Conservation (phyloP, 1,284 basidiomycete genomes). For the Ceratobasidium theobromae region DNA sequence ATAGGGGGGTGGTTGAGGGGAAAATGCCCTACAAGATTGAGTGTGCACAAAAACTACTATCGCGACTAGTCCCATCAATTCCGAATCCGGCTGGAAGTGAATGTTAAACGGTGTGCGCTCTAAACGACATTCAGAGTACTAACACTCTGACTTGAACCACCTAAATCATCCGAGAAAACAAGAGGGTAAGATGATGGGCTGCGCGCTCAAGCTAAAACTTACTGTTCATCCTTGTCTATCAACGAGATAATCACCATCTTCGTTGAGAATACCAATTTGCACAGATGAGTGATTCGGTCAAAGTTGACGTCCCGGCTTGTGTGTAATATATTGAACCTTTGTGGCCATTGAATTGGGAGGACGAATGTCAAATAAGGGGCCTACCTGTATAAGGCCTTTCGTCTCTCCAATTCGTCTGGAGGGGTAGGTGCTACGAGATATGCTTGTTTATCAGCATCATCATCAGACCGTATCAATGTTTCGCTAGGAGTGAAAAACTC, state of each 20-base stretch:
- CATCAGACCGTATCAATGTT: constrained; percentile 42
- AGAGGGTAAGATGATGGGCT: constrained; percentile 27
- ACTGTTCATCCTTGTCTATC: constrained; percentile 81
- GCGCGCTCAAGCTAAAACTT: constrained; percentile 40
- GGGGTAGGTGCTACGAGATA: constrained; percentile 81
- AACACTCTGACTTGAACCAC: constrained; percentile 84
- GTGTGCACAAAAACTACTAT: constrained; percentile 80
- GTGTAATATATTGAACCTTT: constrained; percentile 82
- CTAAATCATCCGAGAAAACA: constrained; percentile 42
- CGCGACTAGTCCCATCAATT: constrained; percentile 55
- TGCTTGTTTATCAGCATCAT: constrained; percentile 59
- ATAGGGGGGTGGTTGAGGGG: neutral
- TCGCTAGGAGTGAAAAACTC: constrained; percentile 24
- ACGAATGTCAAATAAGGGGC: constrained; percentile 36
- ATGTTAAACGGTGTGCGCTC: neutral
- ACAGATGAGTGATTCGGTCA: constrained; percentile 85
- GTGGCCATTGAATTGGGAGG: neutral
- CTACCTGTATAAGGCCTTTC: constrained; percentile 78
- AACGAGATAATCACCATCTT: constrained; percentile 82
- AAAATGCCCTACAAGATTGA: constrained; percentile 73
- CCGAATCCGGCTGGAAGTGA: constrained; percentile 60
- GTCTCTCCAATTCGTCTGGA: constrained; percentile 74
- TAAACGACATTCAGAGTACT: constrained; percentile 38
- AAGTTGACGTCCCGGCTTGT: constrained; percentile 86
- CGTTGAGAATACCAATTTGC: constrained; percentile 90